Evolutionary conservation across 2,329 filamentous ascomycete species (phyloP).

Genomic region (Penicillium polonicum): DNA sequence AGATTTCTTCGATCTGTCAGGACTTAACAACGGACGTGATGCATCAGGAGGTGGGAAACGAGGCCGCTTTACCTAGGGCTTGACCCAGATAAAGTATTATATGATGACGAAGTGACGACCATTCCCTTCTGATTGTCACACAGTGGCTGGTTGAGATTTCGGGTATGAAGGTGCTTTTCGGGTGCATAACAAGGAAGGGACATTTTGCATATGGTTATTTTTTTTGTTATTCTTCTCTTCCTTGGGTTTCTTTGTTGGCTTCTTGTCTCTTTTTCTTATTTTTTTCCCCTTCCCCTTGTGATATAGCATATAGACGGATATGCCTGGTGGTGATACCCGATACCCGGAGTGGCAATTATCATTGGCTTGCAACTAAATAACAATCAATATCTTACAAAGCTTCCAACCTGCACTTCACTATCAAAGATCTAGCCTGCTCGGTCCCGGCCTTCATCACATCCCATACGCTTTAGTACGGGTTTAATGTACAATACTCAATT

Average conservation of each 20-base stretch:
- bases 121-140: slow-evolving; percentile 35
- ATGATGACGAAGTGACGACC: slow-evolving; percentile 36
- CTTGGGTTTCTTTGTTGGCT: slow-evolving; percentile 1
- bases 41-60: slow-evolving; percentile 48
- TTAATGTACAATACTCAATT: slow-evolving; percentile 43
- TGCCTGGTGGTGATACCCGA: slow-evolving; percentile 38
- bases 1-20: slow-evolving; percentile 52
- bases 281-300: slow-evolving; percentile 17
- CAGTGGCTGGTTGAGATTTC: slow-evolving; percentile 29
- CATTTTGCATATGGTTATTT: slow-evolving; percentile 31
- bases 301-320: slow-evolving; percentile 37
- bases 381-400: slow-evolving; percentile 24
- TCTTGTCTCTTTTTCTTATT: slow-evolving; percentile 9
- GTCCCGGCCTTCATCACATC: neutral
- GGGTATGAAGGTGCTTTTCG: slow-evolving; percentile 21
- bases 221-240: slow-evolving; percentile 14
- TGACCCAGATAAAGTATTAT: slow-evolving; percentile 15
- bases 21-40: slow-evolving; percentile 45
- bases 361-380: slow-evolving; percentile 20
- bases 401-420: neutral
- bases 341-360: slow-evolving; percentile 36
- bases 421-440: neutral
- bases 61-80: slow-evolving; percentile 44
- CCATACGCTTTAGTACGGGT: neutral
- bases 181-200: slow-evolving; percentile 35